A percentile compares a stretch with the other conserved stretches of the same genome.
Conservation (phyloP, 768 basidiomycete species). For the Boletus pseudo-olivaceus region DNA sequence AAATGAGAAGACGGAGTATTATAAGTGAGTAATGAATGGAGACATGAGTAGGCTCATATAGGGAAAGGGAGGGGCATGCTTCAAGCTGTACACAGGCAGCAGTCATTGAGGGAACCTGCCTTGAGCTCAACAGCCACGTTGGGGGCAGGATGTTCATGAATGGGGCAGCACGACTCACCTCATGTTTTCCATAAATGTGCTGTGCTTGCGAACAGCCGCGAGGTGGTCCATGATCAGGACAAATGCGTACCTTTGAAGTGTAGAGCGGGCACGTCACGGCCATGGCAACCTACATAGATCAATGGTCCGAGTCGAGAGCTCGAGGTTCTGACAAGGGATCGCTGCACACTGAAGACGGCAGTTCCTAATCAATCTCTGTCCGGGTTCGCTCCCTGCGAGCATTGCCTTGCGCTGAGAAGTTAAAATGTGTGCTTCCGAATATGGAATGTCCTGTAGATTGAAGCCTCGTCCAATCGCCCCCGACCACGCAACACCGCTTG, state of each 20-base stretch:
- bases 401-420: constrained; percentile 14
- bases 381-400: constrained; percentile 3
- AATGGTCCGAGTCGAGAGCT: constrained; percentile 2
- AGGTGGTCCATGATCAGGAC: constrained; percentile 33
- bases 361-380: constrained; percentile 6
- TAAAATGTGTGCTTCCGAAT: constrained; percentile 14
- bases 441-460: constrained; percentile 28
- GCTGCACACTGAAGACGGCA: neutral
- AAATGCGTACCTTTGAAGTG: constrained; percentile 25
- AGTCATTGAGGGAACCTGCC: constrained; percentile 31
- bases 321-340: constrained; percentile 13
- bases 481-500: constrained; percentile 8
- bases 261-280: constrained; percentile 25
- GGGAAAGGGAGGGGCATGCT: constrained; percentile 23
- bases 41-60: constrained; percentile 31
- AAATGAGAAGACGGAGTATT: constrained; percentile 29
- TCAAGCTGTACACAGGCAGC: constrained; percentile 31
- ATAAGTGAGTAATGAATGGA: constrained; percentile 28
- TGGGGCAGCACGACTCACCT: constrained; percentile 33
- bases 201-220: constrained; percentile 31
- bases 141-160: constrained; percentile 31
- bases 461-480: constrained; percentile 11
- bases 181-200: constrained; percentile 36
- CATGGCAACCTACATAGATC: constrained; percentile 22
- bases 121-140: constrained; percentile 37